These are phyloP conservation scores for Quercus glauca DNA, from an alignment of 306 rosid genomes.

Conservation along the genomic window DNA sequence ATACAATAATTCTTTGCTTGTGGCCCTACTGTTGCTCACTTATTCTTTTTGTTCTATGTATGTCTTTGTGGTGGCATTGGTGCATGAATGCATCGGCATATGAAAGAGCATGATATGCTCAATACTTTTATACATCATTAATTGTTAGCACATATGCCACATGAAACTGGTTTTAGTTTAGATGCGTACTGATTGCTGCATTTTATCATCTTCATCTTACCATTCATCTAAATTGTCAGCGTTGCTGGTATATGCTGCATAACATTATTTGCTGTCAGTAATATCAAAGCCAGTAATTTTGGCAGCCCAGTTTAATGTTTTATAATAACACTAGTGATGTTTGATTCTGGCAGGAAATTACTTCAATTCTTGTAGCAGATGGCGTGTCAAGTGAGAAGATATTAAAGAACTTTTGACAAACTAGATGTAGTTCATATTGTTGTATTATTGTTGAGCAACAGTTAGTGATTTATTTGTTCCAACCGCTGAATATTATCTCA, in stretches of 20 bases:
- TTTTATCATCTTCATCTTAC: too few species aligned
- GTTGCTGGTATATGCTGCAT: not conserved
- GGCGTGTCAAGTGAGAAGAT: conserved; percentile 86
- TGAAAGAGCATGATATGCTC: too few species aligned
- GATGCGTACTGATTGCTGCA: too few species aligned
- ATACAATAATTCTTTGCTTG: not conserved
- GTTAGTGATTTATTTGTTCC: conserved; percentile 35
- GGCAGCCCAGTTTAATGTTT: not conserved
- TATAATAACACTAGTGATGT: not conserved
- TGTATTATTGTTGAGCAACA: conserved; percentile 43
- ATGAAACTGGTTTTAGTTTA: too few species aligned
- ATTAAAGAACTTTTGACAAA: conserved; percentile 74
- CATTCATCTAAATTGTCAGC: not conserved
- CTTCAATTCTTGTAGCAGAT: conserved; percentile 77
- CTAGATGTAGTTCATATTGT: conserved; percentile 29
- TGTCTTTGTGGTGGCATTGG: not conserved
- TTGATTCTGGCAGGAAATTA: conserved; percentile 68
- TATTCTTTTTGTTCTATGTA: not conserved
- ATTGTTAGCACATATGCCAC: too few species aligned
- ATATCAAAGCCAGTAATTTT: not conserved
- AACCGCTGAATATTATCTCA: conserved; percentile 46
- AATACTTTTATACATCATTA: too few species aligned
- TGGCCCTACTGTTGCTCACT: too few species aligned
- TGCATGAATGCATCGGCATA: too few species aligned
- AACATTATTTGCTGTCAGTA: not conserved